These are phyloP conservation scores for Polychytrium aggregatum DNA, from an alignment of 192 early-diverging fungal species.

Conservation along the genomic window DNA sequence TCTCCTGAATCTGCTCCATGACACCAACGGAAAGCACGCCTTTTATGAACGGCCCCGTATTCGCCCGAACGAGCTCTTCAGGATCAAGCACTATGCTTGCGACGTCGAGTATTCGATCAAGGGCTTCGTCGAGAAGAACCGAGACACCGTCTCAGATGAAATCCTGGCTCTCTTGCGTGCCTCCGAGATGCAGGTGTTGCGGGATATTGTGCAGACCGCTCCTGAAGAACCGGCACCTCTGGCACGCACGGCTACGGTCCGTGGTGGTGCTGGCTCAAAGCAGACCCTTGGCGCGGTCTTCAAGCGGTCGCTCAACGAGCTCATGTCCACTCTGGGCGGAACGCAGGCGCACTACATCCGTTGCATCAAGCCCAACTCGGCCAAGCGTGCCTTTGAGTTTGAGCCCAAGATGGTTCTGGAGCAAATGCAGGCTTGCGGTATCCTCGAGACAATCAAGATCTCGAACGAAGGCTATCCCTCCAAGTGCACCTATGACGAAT, in stretches of 20 bases:
- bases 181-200: conserved; percentile 68
- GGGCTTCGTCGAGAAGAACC: conserved; percentile 96
- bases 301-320: conserved; percentile 78
- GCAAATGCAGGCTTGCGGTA: conserved; percentile 96
- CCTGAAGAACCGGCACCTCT: conserved; percentile 20
- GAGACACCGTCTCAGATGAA: conserved; percentile 94
- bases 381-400: conserved; percentile 82
- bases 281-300: conserved; percentile 95
- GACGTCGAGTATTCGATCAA: conserved; percentile 90
- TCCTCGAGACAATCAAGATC: conserved; percentile 97
- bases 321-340: conserved; percentile 89
- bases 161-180: conserved; percentile 65
- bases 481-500: conserved; percentile 77
- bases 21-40: conserved; percentile 40
- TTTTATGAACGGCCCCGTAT: conserved; percentile 91
- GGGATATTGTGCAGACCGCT: conserved; percentile 61
- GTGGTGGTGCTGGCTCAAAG: conserved; percentile 46
- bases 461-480: conserved; percentile 95
- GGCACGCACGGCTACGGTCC: conserved; percentile 15
- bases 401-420: conserved; percentile 89
- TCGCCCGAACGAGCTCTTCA: conserved; percentile 75
- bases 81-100: conserved; percentile 89
- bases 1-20: conserved; percentile 70
- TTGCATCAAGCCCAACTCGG: conserved; percentile 98
- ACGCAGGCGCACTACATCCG: conserved; percentile 97